Base-by-base conservation (phyloP, 2,329 filamentous ascomycete species). In the Neofusicoccum umdonicola region DNA sequence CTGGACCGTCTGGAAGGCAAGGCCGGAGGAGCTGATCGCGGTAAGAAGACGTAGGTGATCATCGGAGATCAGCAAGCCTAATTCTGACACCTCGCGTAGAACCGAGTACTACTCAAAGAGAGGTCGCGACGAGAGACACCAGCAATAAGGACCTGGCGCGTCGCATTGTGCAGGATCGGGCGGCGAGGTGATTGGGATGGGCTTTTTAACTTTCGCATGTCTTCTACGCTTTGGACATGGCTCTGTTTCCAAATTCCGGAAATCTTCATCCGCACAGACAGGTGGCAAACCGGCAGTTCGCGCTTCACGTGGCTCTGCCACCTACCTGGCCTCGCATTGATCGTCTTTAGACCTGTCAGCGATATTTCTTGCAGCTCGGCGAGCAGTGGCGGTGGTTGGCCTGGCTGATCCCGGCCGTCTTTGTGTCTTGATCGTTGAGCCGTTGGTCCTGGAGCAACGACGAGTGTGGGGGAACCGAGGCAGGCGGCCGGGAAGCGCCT, bases 1-100 rank as follows among this genome's bases (percentile, higher is more conserved):
- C 67, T 82, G 22, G 79, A 82, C 66, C 69, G 79, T 4, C 68
- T 82, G n/a, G 80, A 83, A 67, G 76, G 77, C 27, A 79, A 77
- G 67, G 68, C 64, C 11, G 72, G 74, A 54, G 70, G 71, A 44
- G 70, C 74, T 65, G 69, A 73, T 50, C 74, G 74, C 64, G 71
- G 77, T 39, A 69, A 76, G 68, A 79, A 78, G 68, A 71, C 74
- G 71, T 79, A 72, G n/a, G 61, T 37, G 42, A 60, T 60, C 56
- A 31, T n/a, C 37, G 34, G 22, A 17, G 58, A 62, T 50, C 58
- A 31, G 12, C 22, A 12, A 11, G 31, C 9, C 37, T 47, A 34
- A 22, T 54, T 19, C 48, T 63, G 7, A 52, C 17, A 34, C 37
- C 27, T n/a, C 13, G 35, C 34, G 15, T 44, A 62, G 58, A 19